Percentiles rank a stretch among this genome's conserved stretches.
Conservation (phyloP, 2,329 filamentous ascomycete genomes). For the Fusarium secorum region DNA sequence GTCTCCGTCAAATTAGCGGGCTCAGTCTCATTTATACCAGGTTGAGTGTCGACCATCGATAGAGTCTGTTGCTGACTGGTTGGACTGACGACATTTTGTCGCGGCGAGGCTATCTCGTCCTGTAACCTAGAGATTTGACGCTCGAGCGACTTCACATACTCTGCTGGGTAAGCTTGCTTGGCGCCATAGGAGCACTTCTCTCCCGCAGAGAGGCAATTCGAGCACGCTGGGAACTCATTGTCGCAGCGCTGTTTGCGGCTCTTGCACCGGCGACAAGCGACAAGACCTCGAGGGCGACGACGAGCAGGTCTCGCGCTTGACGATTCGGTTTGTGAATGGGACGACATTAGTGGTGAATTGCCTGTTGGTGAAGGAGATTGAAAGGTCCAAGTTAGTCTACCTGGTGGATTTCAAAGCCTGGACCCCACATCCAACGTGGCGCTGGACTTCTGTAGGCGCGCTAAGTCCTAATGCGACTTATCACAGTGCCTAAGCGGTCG, state of each 20-base stretch:
- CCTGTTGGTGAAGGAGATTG: not conserved
- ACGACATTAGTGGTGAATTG: not conserved
- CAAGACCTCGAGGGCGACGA: not conserved
- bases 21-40: not conserved
- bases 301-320: not conserved
- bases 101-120: not conserved
- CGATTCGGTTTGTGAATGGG: not conserved
- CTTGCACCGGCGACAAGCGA: not conserved
- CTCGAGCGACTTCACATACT: not conserved
- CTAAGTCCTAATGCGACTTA: too few species aligned
- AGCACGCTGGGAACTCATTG: not conserved
- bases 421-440: too few species aligned
- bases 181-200: not conserved
- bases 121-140: not conserved
- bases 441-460: too few species aligned
- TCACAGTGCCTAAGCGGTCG: too few species aligned
- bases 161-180: not conserved
- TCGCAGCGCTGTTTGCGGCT: conserved; percentile 2
- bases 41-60: not conserved
- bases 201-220: not conserved
- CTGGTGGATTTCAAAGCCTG: too few species aligned
- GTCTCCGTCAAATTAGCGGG: not conserved
- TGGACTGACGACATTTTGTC: not conserved
- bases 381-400: too few species aligned
- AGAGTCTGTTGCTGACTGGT: not conserved